A percentile compares a stretch with the other conserved stretches of the same genome.
phyloP scores from a whole-genome alignment of 441 rosid species.

The Populus hybrid region DNA sequence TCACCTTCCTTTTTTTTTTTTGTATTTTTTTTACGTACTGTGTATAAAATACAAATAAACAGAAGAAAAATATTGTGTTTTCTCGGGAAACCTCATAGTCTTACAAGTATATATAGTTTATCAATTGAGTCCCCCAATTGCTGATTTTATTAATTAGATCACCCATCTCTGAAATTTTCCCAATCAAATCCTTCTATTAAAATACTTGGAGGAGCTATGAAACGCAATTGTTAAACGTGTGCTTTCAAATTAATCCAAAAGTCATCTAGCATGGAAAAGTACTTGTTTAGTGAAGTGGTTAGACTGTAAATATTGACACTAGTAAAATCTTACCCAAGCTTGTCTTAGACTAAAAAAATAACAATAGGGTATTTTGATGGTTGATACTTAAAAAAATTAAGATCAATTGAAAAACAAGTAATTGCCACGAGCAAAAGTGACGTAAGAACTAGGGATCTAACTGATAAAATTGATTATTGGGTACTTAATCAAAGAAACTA shows the following conservation, averaged over 20 bases:
- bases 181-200: neutral
- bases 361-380: too few species aligned
- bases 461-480: neutral
- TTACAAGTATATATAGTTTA: neutral
- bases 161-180: neutral
- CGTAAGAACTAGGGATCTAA: too few species aligned
- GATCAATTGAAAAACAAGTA: too few species aligned
- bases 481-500: neutral
- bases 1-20: too few species aligned
- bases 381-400: too few species aligned
- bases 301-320: too few species aligned
- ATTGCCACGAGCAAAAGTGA: too few species aligned
- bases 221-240: neutral
- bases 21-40: neutral
- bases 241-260: neutral
- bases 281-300: neutral
- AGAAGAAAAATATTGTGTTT: neutral
- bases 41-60: neutral
- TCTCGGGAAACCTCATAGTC: neutral
- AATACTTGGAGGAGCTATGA: neutral
- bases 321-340: neutral
- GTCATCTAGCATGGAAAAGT: too few species aligned
- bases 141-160: too few species aligned
- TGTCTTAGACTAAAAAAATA: neutral
- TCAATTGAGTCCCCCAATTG: neutral